phyloP scores from a whole-genome alignment of 2,329 filamentous ascomycete genomes.

The Epichloe baconii region DNA sequence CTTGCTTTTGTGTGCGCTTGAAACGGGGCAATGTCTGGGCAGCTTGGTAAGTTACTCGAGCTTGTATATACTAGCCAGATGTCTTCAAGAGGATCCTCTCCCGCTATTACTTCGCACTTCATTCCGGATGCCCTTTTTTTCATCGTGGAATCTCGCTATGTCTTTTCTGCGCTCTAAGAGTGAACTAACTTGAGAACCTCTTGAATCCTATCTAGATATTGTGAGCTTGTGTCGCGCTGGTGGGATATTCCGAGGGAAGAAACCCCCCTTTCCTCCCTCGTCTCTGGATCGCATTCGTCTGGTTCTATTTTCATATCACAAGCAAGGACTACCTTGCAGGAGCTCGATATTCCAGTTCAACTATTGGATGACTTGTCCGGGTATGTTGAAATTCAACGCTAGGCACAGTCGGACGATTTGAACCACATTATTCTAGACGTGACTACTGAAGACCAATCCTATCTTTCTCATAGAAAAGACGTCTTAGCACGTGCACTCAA shows the following conservation, averaged over 20 bases:
- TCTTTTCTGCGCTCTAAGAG: not conserved
- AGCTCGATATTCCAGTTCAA: not conserved
- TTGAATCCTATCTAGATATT: not conserved
- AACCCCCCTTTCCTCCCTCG: too few relatives aligned
- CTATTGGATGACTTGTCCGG: not conserved
- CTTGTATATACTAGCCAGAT: slow-evolving; percentile 40
- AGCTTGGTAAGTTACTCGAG: slow-evolving; percentile 39
- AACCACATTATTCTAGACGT: not conserved
- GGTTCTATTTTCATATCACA: not conserved
- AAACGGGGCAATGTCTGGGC: slow-evolving; percentile 29
- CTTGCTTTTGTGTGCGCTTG: slow-evolving; percentile 4
- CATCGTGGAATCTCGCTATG: not conserved
- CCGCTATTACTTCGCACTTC: not conserved
- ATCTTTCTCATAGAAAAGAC: not conserved
- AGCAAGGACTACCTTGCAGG: not conserved
- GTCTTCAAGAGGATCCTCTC: slow-evolving; percentile 25
- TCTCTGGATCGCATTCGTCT: too few relatives aligned
- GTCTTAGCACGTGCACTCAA: too few relatives aligned
- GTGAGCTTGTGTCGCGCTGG: not conserved
- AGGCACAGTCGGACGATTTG: not conserved
- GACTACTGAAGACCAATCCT: not conserved
- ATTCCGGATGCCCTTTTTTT: slow-evolving; percentile 1
- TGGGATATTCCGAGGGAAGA: not conserved
- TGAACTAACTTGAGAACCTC: not conserved
- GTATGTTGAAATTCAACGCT: too few relatives aligned